phyloP scores from a whole-genome alignment of 2,329 filamentous ascomycete species.

The Fusarium miscanthi region DNA sequence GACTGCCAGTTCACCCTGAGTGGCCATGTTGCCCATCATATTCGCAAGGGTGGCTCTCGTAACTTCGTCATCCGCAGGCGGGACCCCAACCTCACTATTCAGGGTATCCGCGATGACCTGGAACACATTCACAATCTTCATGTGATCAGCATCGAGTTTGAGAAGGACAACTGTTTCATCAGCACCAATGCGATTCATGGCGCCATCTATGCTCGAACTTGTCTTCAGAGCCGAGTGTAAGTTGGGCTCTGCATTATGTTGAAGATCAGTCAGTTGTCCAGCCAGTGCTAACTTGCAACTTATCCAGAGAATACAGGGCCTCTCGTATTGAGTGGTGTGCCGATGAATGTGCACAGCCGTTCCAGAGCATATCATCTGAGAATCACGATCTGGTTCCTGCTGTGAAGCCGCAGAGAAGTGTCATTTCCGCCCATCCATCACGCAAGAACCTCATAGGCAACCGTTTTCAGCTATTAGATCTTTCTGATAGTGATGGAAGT shows the following conservation, averaged over 20 bases:
- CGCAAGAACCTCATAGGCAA: conserved; percentile 59
- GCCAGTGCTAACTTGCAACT: conserved; percentile 44
- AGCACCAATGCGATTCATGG: conserved; percentile 82
- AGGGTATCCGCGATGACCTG: conserved; percentile 75
- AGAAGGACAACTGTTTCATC: conserved; percentile 70
- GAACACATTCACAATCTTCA: conserved; percentile 85
- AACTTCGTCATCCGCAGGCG: conserved; percentile 77
- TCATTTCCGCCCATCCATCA: not conserved
- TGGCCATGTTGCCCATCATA: conserved; percentile 71
- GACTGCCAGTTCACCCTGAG: conserved; percentile 76
- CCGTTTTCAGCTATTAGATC: conserved; percentile 69
- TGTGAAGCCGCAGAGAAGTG: not conserved
- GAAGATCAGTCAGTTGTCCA: not conserved
- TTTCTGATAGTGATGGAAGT: conserved; percentile 56
- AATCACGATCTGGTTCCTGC: not conserved
- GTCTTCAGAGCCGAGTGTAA: conserved; percentile 75
- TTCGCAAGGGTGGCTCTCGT: conserved; percentile 74
- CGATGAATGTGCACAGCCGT: conserved; percentile 77
- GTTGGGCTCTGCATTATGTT: conserved; percentile 35
- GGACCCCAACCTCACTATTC: conserved; percentile 68
- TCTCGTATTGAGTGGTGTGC: conserved; percentile 75
- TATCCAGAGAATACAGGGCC: conserved; percentile 72
- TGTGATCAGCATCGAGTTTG: conserved; percentile 73
- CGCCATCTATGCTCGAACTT: conserved; percentile 79
- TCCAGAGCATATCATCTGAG: conserved; percentile 47